Conservation (phyloP, 2,329 filamentous ascomycete genomes). For the Arthroderma sp. region DNA sequence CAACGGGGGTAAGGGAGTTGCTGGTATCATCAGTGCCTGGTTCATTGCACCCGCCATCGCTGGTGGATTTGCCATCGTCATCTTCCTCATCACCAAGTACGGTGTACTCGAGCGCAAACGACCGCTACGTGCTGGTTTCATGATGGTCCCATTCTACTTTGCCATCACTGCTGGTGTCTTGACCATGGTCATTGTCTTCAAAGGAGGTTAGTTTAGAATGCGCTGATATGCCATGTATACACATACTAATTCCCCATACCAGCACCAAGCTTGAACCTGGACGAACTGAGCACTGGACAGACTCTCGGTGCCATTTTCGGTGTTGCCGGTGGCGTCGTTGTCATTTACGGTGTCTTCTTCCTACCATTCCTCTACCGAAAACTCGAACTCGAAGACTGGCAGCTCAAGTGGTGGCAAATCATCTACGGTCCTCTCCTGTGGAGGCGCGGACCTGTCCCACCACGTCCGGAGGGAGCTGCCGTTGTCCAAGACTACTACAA, state of each 20-base stretch:
- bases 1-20: constrained; percentile 32
- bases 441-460: constrained; percentile 30
- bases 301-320: constrained; percentile 23
- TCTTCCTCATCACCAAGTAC: constrained; percentile 41
- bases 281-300: constrained; percentile 23
- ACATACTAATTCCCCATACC: background rate
- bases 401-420: constrained; percentile 25
- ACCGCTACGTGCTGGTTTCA: constrained; percentile 40
- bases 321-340: constrained; percentile 24
- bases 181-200: constrained; percentile 46
- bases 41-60: constrained; percentile 40
- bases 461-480: constrained; percentile 26
- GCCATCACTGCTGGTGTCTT: constrained; percentile 39
- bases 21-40: constrained; percentile 39
- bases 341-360: constrained; percentile 27
- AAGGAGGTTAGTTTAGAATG: constrained; percentile 27
- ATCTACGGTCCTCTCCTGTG: constrained; percentile 31
- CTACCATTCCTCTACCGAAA: constrained; percentile 27
- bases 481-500: constrained; percentile 34
- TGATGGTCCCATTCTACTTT: constrained; percentile 40
- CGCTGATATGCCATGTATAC: no score
- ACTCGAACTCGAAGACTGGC: constrained; percentile 24
- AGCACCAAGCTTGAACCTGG: constrained; percentile 16
- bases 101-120: constrained; percentile 39
- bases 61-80: constrained; percentile 37